Evolutionary conservation across 139 green algal species (phyloP).

Genomic region (Picochlorum sp.): DNA sequence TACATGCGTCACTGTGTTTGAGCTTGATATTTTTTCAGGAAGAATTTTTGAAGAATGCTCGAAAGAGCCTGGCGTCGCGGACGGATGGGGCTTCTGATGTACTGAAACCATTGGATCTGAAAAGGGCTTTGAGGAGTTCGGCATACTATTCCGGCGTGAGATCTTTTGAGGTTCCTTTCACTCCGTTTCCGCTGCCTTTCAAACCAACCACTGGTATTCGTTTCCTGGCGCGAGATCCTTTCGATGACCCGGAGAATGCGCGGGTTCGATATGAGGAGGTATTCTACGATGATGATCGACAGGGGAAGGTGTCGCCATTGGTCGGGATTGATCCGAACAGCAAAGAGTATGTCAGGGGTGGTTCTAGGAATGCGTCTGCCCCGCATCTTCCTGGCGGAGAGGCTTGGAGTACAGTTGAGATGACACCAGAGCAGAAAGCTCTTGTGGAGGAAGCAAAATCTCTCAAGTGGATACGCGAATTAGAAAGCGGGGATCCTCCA

Average conservation of each 20-base stretch:
- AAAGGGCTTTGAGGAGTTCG: no score
- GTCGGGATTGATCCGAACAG: not conserved
- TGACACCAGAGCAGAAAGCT: slow-evolving; percentile 21
- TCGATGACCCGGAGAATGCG: not conserved
- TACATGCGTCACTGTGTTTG: no score
- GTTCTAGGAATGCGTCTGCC: slow-evolving; percentile 9
- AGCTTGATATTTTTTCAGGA: no score
- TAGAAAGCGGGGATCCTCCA: slow-evolving; percentile 22
- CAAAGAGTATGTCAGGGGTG: not conserved
- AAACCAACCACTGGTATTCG: no score
- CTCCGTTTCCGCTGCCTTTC: no score
- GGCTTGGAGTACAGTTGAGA: slow-evolving; percentile 16
- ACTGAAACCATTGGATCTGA: no score
- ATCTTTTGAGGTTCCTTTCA: no score
- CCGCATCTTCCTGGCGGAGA: slow-evolving; percentile 51
- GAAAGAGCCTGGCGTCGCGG: no score
- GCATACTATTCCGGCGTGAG: no score
- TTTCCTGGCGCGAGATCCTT: no score
- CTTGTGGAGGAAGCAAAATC: slow-evolving; percentile 31
- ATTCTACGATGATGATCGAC: slow-evolving; percentile 1
- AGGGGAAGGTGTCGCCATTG: not conserved
- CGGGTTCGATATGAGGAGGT: not conserved
- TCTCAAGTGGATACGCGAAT: slow-evolving; percentile 41
- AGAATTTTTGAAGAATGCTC: no score
- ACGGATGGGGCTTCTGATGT: no score